Evolutionary conservation across 2,329 filamentous ascomycete genomes (phyloP), one percentile per base, ranked within the genome.

Genomic region (Talaromyces verruculosus): DNA sequence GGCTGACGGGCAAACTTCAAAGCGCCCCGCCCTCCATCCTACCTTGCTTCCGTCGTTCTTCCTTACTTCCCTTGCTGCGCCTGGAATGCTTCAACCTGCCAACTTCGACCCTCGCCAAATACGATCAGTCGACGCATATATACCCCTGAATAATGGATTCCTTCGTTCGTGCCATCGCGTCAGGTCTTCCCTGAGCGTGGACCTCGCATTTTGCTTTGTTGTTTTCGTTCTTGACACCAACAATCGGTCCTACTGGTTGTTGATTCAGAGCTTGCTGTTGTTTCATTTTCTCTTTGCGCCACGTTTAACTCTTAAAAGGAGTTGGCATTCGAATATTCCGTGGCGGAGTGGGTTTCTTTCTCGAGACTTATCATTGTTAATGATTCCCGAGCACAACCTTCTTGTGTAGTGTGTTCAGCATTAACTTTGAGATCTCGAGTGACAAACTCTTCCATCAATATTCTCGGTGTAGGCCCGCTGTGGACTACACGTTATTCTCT

Each of bases 401-500:
- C 22, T n/a, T 19, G 37, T 60, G 57, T 60, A 60, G 57, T 60
- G 55, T 41, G 25, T n/a, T 60, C 57, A 19, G 25, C 17, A 57
- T 55, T 63, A 63, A 49, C 17, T 53, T 45, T 15, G 61, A n/a
- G 28, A 41, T 63, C 49, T 39, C n/a, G 37, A 45, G 35, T n/a
- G 30, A 60, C 51, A 58, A 53, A 6, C 11, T 33, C 53, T 17
- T 37, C 59, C 6, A 25, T 39, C 51, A 5, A 33, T 33, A 41
- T 47, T 30, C 35, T 55, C 37, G 49, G 10, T 66, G 65, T 66
- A 66, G 65, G 65, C 65, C 59, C 60, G 11, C 62, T n/a, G 37
- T 49, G 65, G 65, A 66, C 65, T 66, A 66, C 65, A 59, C 62
- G 13, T 22, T 11, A 37, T 41, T 25, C 10, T n/a, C 25, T 47